A percentile compares a stretch with the other conserved stretches of the same genome.
Evolutionary conservation across 2,329 filamentous ascomycete species (phyloP).

Genomic region (Mycosphaerella sp.): DNA sequence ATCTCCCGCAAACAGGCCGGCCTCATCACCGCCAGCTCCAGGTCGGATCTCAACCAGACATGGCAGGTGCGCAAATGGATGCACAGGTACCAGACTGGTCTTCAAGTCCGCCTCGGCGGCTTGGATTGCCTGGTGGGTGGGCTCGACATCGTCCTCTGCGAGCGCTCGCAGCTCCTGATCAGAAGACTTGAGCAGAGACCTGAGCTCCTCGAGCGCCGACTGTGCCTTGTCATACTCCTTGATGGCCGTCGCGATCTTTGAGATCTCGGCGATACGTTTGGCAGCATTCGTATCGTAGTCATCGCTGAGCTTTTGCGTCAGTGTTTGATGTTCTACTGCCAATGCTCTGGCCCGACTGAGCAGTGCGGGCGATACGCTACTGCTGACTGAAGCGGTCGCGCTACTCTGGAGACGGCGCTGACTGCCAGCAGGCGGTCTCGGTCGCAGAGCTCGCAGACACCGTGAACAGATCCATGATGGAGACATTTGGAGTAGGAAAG

Average conservation of each 20-base stretch:
- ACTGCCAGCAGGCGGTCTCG: background rate
- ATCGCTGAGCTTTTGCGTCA: conserved; percentile 48
- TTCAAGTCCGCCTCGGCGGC: conserved; percentile 63
- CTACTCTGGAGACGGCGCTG: conserved; percentile 2
- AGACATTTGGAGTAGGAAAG: conserved; percentile 2
- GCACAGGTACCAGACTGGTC: conserved; percentile 71
- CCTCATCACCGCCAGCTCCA: conserved; percentile 86
- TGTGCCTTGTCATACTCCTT: conserved; percentile 54
- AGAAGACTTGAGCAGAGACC: conserved; percentile 57
- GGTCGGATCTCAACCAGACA: conserved; percentile 90
- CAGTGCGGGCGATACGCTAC: conserved; percentile 48
- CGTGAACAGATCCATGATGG: conserved; percentile 3
- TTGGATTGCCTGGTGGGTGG: conserved; percentile 57
- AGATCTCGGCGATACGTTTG: conserved; percentile 53
- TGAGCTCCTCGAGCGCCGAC: conserved; percentile 62
- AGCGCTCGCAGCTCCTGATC: conserved; percentile 55
- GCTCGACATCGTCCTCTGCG: conserved; percentile 63
- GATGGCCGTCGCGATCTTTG: conserved; percentile 47
- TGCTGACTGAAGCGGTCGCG: conserved; percentile 4
- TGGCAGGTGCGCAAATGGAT: conserved; percentile 83
- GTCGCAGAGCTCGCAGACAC: background rate
- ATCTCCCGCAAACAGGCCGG: conserved; percentile 80
- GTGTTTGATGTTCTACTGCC: conserved; percentile 50
- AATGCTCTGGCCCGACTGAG: conserved; percentile 52
- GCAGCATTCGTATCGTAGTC: conserved; percentile 52